Evolutionary conservation across 2,329 filamentous ascomycete species (phyloP), one percentile per base, ranked within the genome.

Genomic region (Cadophora gregata): DNA sequence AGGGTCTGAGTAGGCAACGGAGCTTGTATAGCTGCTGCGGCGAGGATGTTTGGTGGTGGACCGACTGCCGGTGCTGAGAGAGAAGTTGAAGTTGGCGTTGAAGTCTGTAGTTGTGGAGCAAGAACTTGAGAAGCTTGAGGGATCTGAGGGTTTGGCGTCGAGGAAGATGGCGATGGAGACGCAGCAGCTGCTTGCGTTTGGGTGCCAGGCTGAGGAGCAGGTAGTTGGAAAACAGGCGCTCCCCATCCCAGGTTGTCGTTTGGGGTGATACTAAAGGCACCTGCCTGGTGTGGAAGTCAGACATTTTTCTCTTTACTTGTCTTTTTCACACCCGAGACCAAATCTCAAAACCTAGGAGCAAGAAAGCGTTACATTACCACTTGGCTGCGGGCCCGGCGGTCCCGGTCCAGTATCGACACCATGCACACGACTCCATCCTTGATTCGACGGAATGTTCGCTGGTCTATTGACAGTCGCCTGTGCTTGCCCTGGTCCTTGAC

Each of bases 401-500:
- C 36, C 31, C 4, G 64, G 59, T 5, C 60, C 64, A 1, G 14
- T 24, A 66, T 66, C 64, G 38, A 19, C 42, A 12, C 47, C 66
- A 63, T 67, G 59, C n/a, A 56, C 19, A 10, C 45, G 31, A 47
- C 62, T 68, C 19, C 25, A 63, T 33, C 66, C 66, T 16, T 45
- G 53, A 24, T 25, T 9, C 10, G 24, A 31, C 31, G n/a, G 45
- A 7, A 33, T 27, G 45, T 53, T 42, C 33, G 21, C n/a, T 31
- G 63, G 47, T 31, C 55, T 38, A 3, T 14, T 42, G 12, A 42
- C 38, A 42, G 14, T 19, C 19, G 14, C 10, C 10, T 12, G n/a
- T n/a, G n/a, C n/a, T n/a, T n/a, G n/a, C n/a, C n/a, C n/a, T n/a
- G n/a, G n/a, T n/a, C n/a, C n/a, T n/a, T n/a, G n/a, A n/a, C n/a